Evolutionary conservation across 1,284 basidiomycete species (phyloP).

Genomic region (Ceraceosorus bombacis): DNA sequence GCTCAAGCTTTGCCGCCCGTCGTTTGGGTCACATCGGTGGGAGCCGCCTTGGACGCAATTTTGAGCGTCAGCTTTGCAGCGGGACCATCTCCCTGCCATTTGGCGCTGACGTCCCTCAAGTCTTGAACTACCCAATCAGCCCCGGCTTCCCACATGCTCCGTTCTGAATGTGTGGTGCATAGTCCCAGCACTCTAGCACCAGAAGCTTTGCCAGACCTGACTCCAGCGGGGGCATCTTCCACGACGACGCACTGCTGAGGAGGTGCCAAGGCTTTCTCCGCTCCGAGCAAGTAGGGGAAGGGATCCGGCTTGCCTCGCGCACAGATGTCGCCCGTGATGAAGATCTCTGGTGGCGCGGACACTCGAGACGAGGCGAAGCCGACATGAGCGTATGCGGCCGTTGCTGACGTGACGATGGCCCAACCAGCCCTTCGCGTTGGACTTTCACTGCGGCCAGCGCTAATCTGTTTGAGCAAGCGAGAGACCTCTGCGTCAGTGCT

Average conservation of each 20-base stretch:
- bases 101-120: conserved; percentile 31
- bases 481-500: neutral
- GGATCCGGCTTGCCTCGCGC: conserved; percentile 44
- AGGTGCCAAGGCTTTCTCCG: conserved; percentile 24
- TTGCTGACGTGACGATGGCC: conserved; percentile 48
- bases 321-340: conserved; percentile 42
- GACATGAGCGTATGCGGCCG: conserved; percentile 39
- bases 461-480: neutral
- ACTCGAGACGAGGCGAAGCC: conserved; percentile 36
- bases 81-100: conserved; percentile 29
- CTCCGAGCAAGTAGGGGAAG: conserved; percentile 43
- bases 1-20: too few relatives aligned
- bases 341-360: conserved; percentile 25
- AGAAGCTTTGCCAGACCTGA: conserved; percentile 35
- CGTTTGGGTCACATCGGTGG: too few relatives aligned
- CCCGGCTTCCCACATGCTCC: conserved; percentile 31
- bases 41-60: conserved; percentile 10
- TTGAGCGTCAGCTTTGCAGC: conserved; percentile 22
- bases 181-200: conserved; percentile 42
- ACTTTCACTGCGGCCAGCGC: conserved; percentile 5
- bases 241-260: conserved; percentile 40
- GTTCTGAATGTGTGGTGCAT: conserved; percentile 38
- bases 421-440: conserved; percentile 30
- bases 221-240: conserved; percentile 45
- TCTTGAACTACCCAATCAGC: conserved; percentile 44